phyloP scores from a whole-genome alignment of 768 basidiomycete species.

The Tricholoma saponaceum region DNA sequence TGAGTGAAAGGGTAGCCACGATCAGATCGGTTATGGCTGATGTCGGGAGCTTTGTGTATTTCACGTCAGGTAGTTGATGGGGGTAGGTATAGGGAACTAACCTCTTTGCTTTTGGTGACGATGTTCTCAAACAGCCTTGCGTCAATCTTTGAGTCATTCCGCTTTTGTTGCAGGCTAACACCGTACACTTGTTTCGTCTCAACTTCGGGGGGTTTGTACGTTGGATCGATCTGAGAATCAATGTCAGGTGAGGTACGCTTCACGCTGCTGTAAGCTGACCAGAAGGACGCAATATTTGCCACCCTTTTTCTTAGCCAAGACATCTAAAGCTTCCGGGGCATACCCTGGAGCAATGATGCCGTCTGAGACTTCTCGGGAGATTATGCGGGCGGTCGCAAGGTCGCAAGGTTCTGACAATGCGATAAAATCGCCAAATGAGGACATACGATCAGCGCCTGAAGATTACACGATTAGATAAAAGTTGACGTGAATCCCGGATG shows the following conservation, averaged over 20 bases:
- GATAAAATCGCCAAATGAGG: conserved; percentile 98
- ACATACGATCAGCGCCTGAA: conserved; percentile 95
- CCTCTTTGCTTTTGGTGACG: conserved; percentile 86
- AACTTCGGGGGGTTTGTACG: conserved; percentile 68
- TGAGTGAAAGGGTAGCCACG: conserved; percentile 93
- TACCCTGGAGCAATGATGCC: conserved; percentile 98
- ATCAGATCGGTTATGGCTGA: conserved; percentile 86
- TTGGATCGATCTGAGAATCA: conserved; percentile 73
- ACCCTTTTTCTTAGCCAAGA: conserved; percentile 92
- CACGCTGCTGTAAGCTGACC: conserved; percentile 38
- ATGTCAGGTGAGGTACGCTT: not conserved
- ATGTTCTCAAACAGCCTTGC: conserved; percentile 77
- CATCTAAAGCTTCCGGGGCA: conserved; percentile 79
- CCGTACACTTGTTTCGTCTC: conserved; percentile 98
- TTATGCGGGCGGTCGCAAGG: conserved; percentile 90
- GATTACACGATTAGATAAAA: conserved; percentile 1
- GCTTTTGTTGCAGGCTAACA: conserved; percentile 80
- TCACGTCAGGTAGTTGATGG: conserved; percentile 4
- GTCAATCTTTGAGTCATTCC: conserved; percentile 89
- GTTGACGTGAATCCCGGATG: not conserved
- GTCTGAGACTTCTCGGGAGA: conserved; percentile 98
- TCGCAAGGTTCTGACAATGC: conserved; percentile 93
- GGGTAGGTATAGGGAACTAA: conserved; percentile 27
- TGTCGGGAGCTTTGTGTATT: conserved; percentile 55
- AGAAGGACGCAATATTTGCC: conserved; percentile 98